Evolutionary conservation across 106 monocot genomes (phyloP), one percentile per base, ranked within the genome.

Genomic region (Chionographis japonica): DNA sequence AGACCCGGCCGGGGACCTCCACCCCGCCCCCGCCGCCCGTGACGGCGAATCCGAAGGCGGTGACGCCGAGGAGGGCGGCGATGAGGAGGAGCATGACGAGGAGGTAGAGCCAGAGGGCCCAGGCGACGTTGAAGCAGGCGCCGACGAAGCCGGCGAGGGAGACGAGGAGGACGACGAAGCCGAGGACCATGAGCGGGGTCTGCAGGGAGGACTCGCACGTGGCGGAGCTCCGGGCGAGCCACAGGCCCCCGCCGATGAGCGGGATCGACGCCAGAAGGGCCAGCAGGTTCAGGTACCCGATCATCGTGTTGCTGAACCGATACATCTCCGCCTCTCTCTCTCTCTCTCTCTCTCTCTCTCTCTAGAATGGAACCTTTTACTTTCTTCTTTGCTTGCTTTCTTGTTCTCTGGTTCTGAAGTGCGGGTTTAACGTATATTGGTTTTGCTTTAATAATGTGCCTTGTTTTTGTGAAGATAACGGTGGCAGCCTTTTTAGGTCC

Each of bases 21-120:
- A 53, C 65, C 2, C 89, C 97, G 10, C 92, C 95, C 14, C 89
- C 92, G 0, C 79, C 74, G 16, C 71, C 74, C 5, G 95, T 89
- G 63, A 97, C 92, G 13, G 78, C 89, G 76, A 97, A 89, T 0
- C 92, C 95, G 57, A 97, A 89, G 40, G 65, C 80, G n/a, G 89
- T 79, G 62, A 87, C 62, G 49, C 82, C 66, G 35, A 89, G 86
- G 39, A 97, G 80, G 1, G 70, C 75, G 2, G 61, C 66, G 40
- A 97, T 86, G 69, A 97, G 95, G 57, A 92, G 63, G 54, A 97
- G 62, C 82, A 89, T 83, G 73, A 77, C 78, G 58, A 81, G 40
- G 67, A 97, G 92, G 84, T 95, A 95, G 66, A 95, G 75, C 82
- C 92, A 92, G 57, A 95, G 81, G 2, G 86, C 95, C 73, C 81